Base-by-base conservation (phyloP, 2,329 filamentous ascomycete species). In the Pseudogymnoascus sp. region DNA sequence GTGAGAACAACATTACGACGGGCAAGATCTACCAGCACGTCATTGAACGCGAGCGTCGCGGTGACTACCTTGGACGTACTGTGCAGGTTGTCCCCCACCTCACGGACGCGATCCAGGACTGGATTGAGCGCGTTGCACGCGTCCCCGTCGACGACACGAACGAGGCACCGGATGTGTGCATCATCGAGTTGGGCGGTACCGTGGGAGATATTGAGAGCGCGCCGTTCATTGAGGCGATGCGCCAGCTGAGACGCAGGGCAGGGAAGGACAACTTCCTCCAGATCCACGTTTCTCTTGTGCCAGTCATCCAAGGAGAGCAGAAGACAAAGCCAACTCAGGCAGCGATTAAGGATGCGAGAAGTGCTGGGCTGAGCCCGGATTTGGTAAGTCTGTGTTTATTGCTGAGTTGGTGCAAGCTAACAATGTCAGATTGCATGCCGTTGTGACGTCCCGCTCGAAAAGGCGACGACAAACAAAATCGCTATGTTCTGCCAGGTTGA, bases 301-400 rank as follows among this genome's bases (percentile, higher is more conserved):
- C 92, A 1, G 82, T 93, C 35, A 72, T 73, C 60, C 65, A 70
- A 52, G 71, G 84, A 35, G 87, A 97, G 79, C 87, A 96, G 75
- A 97, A 97, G 84, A 97, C 92, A 8, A 97, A 97, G 78, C 94
- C 94, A 0, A 99, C 94, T 0, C 94, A 99, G 74, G 86, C 90
- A 70, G 90, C 93, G 27, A 91, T 97, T 70, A 87, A 87, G 72
- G 85, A 89, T 69, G 87, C 92, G 65, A 87, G 93, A 65, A 92
- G 89, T 72, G 88, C 89, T 62, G 66, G 66, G 31, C 60, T 90
- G 61, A 83, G 80, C 63, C 87, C 87, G 1, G 87, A 89, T 69
- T 72, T 94, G 73, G 85, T 88, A 77, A 63, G 77, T 70, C 18
- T 18, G 6, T 15, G 12, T 29, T 33, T 21, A 12, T 40, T 5